A percentile compares a stretch with the other conserved stretches of the same genome.
Evolutionary conservation across 495 filamentous ascomycete species (phyloP).

Genomic region (Lentithecium fluviatile): DNA sequence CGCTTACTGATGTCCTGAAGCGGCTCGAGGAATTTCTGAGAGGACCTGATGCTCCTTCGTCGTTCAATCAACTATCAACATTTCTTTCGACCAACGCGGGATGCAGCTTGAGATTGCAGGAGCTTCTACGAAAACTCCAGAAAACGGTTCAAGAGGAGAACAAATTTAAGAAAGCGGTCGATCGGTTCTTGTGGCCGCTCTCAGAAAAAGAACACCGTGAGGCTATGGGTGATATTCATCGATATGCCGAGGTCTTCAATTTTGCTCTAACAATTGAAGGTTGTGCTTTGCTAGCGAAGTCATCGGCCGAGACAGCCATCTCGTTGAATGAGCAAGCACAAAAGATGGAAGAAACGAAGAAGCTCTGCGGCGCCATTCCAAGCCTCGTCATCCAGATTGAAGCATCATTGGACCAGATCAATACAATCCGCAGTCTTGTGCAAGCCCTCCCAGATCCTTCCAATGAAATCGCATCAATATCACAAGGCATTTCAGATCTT

Average conservation of each 20-base stretch:
- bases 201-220: background rate
- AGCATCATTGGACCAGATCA: background rate
- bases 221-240: slow-evolving; percentile 1
- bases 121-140: slow-evolving; percentile 2
- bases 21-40: background rate
- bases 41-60: background rate
- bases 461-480: background rate
- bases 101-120: background rate
- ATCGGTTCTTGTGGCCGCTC: background rate
- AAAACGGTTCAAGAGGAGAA: background rate
- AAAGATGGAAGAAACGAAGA: background rate
- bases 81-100: background rate
- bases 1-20: background rate
- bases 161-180: background rate
- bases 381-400: background rate
- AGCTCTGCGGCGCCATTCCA: background rate
- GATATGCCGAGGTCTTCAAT: slow-evolving; percentile 2
- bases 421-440: background rate
- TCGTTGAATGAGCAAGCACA: background rate
- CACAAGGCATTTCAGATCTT: background rate
- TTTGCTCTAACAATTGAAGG: slow-evolving; percentile 1
- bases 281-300: slow-evolving; percentile 2
- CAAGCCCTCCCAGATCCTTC: background rate
- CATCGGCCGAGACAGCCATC: background rate
- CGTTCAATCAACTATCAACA: background rate